Evolutionary conservation across 2,329 filamentous ascomycete genomes (phyloP), one percentile per base, ranked within the genome.

Genomic region (Coniochaeta sp.): DNA sequence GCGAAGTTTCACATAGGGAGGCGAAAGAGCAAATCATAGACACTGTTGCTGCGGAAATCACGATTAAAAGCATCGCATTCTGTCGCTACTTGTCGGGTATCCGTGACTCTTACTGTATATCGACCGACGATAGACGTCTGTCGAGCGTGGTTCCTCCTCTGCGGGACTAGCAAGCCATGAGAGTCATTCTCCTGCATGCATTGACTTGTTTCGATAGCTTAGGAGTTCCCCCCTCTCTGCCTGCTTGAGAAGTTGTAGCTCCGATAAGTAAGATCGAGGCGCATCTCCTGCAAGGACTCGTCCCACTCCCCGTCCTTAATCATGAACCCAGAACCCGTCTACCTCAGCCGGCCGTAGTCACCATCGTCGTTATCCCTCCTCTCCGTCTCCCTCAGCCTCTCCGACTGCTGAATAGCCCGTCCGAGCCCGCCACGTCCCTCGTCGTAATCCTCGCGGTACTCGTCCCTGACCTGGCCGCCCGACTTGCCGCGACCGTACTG

Each of bases 401-500:
- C 64, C 55, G 88, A 83, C 1, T 53, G 45, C 59, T 84, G 82
- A 54, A 91, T 77, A 52, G 89, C 89, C 57, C 91, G 80, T 40
- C 94, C 92, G 59, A 91, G 83, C 10, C 94, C 94, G 60, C 94
- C 94, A 60, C 94, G 81, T 14, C 94, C 94, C 55, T 96, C 92
- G 66, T 99, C 94, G 65, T 86, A 99, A 72, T 99, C 94, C 68
- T 96, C 90, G 45, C 94, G 83, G 71, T 97, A 99, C 75, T 99
- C 95, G 67, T 99, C 94, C 58, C 94, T 84, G 56, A 99, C 94
- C 72, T 99, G 94, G 4, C 94, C 94, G 53, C 94, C 94, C 55
- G 89, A 95, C 75, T 95, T 96, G 63, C 92, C 92, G 50, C 92
- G 85, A 56, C 91, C 94, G 67, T 96, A 99, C 73, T 99, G 94